Percentiles rank a stretch among this genome's conserved stretches.
phyloP scores from a whole-genome alignment of 257 asterid species.

The Fraxinus anomala region DNA sequence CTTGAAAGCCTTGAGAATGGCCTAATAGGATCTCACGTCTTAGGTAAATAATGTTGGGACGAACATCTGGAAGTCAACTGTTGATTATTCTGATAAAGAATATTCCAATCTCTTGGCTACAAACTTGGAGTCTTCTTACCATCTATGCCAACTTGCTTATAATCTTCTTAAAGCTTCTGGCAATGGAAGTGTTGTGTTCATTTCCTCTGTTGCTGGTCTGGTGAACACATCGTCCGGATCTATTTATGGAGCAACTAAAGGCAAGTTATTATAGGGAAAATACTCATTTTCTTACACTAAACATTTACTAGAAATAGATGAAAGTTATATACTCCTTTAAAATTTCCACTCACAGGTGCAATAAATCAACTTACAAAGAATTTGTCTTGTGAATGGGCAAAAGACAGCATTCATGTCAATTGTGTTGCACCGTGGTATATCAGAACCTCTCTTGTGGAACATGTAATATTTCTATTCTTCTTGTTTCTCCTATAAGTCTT shows the following conservation, averaged over 20 bases:
- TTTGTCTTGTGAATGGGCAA: slow-evolving; percentile 97
- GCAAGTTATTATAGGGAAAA: slow-evolving; percentile 33
- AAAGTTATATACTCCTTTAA: slow-evolving; percentile 4
- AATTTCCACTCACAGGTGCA: slow-evolving; percentile 61
- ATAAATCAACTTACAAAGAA: slow-evolving; percentile 87
- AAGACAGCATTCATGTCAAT: slow-evolving; percentile 86
- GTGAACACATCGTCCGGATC: slow-evolving; percentile 73
- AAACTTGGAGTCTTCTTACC: slow-evolving; percentile 83
- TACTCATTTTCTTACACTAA: not conserved
- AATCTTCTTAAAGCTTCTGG: slow-evolving; percentile 89
- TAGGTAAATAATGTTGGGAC: slow-evolving; percentile 94
- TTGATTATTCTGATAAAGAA: slow-evolving; percentile 77
- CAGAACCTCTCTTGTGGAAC: slow-evolving; percentile 76
- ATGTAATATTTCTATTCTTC: slow-evolving; percentile 46
- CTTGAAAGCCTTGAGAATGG: slow-evolving; percentile 20
- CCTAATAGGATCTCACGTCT: slow-evolving; percentile 12
- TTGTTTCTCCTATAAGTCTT: slow-evolving; percentile 13
- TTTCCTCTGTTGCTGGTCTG: slow-evolving; percentile 84
- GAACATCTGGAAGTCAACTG: slow-evolving; percentile 80
- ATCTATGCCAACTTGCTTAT: slow-evolving; percentile 81
- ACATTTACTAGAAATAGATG: slow-evolving; percentile 14
- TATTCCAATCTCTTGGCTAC: slow-evolving; percentile 69
- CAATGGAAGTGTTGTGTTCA: slow-evolving; percentile 67
- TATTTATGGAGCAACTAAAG: slow-evolving; percentile 89
- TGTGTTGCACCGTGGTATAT: slow-evolving; percentile 93